phyloP scores from a whole-genome alignment of 2,329 filamentous ascomycete genomes.

The Metarhizium robertsii region DNA sequence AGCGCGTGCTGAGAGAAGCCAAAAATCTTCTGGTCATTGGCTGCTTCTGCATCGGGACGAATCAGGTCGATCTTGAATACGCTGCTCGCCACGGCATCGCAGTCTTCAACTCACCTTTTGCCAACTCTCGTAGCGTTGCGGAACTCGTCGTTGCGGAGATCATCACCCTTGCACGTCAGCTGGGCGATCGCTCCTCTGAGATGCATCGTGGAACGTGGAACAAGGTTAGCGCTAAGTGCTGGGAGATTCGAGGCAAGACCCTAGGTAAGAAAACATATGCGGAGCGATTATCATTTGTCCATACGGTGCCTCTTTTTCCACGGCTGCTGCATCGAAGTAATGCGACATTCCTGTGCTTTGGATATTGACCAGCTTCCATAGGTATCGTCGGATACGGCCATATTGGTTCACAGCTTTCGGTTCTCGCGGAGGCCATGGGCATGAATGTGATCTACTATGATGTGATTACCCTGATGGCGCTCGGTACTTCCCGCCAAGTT shows the following conservation, averaged over 20 bases:
- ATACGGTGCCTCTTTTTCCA: not conserved
- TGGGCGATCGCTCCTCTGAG: slow-evolving; percentile 87
- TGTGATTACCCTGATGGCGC: slow-evolving; percentile 84
- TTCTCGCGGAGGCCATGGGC: slow-evolving; percentile 93
- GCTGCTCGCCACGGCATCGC: slow-evolving; percentile 81
- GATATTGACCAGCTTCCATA: slow-evolving; percentile 17
- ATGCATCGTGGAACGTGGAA: slow-evolving; percentile 95
- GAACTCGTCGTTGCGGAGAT: slow-evolving; percentile 94
- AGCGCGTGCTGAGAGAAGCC: slow-evolving; percentile 74
- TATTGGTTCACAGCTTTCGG: slow-evolving; percentile 91
- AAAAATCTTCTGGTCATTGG: slow-evolving; percentile 93
- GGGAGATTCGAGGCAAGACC: slow-evolving; percentile 97
- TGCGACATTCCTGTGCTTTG: not conserved
- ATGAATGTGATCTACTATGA: slow-evolving; percentile 99
- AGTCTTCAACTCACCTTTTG: slow-evolving; percentile 98
- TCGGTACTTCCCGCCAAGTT: slow-evolving; percentile 83
- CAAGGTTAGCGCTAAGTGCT: slow-evolving; percentile 93
- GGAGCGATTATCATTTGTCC: not conserved
- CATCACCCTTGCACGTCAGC: slow-evolving; percentile 81
- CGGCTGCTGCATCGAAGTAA: not conserved
- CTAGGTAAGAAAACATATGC: slow-evolving; percentile 48
- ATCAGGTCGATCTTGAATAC: slow-evolving; percentile 81
- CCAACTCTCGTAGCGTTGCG: slow-evolving; percentile 93
- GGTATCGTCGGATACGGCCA: slow-evolving; percentile 95
- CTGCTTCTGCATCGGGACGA: slow-evolving; percentile 98